These are phyloP conservation scores for Solanum hybrid DNA, from an alignment of 305 asterid species.

Conservation along the genomic window DNA sequence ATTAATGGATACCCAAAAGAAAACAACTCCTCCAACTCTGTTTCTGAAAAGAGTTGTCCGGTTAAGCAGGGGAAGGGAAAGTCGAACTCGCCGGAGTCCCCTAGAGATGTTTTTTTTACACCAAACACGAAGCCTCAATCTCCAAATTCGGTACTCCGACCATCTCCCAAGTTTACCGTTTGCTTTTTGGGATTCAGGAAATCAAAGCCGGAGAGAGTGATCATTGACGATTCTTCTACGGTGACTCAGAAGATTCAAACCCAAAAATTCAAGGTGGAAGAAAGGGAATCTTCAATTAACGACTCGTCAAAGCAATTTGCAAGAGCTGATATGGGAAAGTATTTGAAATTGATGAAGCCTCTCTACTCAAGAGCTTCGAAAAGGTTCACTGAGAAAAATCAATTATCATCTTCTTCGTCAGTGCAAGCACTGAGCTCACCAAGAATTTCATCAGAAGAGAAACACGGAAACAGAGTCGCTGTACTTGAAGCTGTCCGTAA, in stretches of 20 bases:
- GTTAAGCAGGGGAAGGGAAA: slow-evolving; percentile 1
- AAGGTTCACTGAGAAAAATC: slow-evolving; percentile 21
- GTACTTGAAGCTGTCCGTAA: slow-evolving; percentile 45
- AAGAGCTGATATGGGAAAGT: slow-evolving; percentile 33
- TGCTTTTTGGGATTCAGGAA: slow-evolving; percentile 54
- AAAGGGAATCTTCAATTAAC: background rate
- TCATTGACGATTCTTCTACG: slow-evolving; percentile 10
- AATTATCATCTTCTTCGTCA: slow-evolving; percentile 30
- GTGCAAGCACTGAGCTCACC: slow-evolving; percentile 36
- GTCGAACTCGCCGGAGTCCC: slow-evolving; percentile 26
- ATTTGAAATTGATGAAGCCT: slow-evolving; percentile 62
- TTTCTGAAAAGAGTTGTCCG: background rate
- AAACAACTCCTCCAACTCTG: background rate
- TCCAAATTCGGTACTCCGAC: slow-evolving; percentile 17
- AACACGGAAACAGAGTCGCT: slow-evolving; percentile 25
- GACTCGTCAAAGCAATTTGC: slow-evolving; percentile 22
- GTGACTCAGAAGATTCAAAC: slow-evolving; percentile 21
- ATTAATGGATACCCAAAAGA: slow-evolving; percentile 5
- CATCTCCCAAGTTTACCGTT: slow-evolving; percentile 49
- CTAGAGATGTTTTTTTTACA: no score
- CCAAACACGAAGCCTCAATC: slow-evolving; percentile 20
- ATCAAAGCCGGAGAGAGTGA: slow-evolving; percentile 32
- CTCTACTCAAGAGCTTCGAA: slow-evolving; percentile 44
- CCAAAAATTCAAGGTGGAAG: background rate
- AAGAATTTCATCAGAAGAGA: slow-evolving; percentile 34